Conservation (phyloP, 768 basidiomycete species). For the Russula emetica region DNA sequence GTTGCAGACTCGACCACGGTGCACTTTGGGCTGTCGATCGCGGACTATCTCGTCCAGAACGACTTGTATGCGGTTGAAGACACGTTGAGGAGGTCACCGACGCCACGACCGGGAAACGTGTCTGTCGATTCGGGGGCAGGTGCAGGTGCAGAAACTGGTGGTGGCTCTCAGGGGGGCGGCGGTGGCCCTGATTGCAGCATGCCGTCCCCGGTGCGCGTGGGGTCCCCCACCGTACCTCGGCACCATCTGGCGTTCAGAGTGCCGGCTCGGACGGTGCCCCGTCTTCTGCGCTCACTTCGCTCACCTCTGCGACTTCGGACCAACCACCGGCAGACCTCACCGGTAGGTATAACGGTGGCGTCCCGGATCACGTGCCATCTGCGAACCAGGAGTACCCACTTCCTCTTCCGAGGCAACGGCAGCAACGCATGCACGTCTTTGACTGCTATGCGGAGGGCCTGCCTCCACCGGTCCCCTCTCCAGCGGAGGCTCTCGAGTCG, state of each 20-base stretch:
- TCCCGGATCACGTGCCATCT: constrained; percentile 23
- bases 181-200: constrained; percentile 20
- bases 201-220: constrained; percentile 18
- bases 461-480: constrained; percentile 33
- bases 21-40: constrained; percentile 24
- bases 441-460: constrained; percentile 18
- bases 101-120: constrained; percentile 23
- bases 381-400: constrained; percentile 18
- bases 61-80: constrained; percentile 23
- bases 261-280: constrained; percentile 16
- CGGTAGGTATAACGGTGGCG: constrained; percentile 18
- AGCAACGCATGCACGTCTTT: constrained; percentile 27
- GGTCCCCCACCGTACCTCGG: constrained; percentile 14
- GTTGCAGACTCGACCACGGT: constrained; percentile 10
- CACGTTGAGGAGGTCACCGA: constrained; percentile 26
- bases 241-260: constrained; percentile 21
- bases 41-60: constrained; percentile 23
- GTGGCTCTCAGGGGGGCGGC: constrained; percentile 20
- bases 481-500: constrained; percentile 51
- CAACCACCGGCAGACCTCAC: constrained; percentile 21
- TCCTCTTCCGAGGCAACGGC: constrained; percentile 18
- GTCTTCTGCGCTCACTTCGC: constrained; percentile 21
- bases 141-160: neutral
- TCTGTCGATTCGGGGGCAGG: constrained; percentile 15
- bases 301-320: constrained; percentile 23